Conservation (phyloP, 768 basidiomycete genomes). For the Auricularia cornea region DNA sequence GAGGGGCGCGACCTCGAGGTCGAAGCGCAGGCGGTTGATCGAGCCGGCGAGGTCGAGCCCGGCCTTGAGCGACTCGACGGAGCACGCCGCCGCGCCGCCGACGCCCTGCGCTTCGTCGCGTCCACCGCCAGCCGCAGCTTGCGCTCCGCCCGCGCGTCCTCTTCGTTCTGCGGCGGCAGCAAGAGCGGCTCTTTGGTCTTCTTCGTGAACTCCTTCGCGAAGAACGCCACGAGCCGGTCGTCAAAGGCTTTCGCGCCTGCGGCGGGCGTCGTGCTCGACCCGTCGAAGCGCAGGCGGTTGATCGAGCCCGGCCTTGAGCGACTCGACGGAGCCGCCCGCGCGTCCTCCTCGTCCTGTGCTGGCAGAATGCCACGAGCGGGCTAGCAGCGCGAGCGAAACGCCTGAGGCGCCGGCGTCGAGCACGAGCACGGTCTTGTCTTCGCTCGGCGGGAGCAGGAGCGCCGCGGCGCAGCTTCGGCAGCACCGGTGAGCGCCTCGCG, state of each 20-base stretch:
- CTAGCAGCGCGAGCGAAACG: conserved; percentile 58
- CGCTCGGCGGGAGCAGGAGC: conserved; percentile 22
- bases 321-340: conserved; percentile 88
- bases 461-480: conserved; percentile 62
- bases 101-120: conserved; percentile 84
- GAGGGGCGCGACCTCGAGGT: conserved; percentile 51
- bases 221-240: conserved; percentile 78
- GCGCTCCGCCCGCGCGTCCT: conserved; percentile 82
- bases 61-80: conserved; percentile 90
- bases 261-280: too few species aligned
- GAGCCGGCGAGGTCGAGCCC: conserved; percentile 82
- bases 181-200: conserved; percentile 78
- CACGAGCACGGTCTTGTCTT: conserved; percentile 70
- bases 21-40: conserved; percentile 51
- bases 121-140: conserved; percentile 89
- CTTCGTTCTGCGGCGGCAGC: conserved; percentile 45
- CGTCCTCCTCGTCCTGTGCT: conserved; percentile 50
- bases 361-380: conserved; percentile 75
- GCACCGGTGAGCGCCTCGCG: conserved; percentile 63
- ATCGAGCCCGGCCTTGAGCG: conserved; percentile 88
- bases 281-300: too few species aligned
- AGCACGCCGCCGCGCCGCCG: conserved; percentile 79
- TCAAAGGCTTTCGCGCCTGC: conserved; percentile 70
- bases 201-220: conserved; percentile 93
- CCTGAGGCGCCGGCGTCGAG: conserved; percentile 80